These are phyloP conservation scores for Apiospora sp. DNA, from an alignment of 2,329 filamentous ascomycete genomes.

Conservation along the genomic window DNA sequence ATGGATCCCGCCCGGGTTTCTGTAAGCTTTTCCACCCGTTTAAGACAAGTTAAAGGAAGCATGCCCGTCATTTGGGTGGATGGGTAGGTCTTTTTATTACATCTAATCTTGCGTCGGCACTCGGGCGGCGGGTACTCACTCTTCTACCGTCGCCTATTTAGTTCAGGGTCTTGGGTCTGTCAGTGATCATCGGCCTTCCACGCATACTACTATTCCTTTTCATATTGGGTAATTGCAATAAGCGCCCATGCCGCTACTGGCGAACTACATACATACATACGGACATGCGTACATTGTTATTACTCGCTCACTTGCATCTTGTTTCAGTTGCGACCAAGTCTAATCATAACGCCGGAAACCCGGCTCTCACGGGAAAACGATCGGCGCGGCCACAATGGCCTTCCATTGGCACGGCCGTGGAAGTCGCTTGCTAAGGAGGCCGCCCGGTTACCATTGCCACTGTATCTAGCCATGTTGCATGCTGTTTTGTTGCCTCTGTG, in stretches of 20 bases:
- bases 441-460: not conserved
- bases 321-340: not conserved
- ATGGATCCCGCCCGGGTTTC: not conserved
- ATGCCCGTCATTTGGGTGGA: not conserved
- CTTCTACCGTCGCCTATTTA: not conserved
- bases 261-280: not conserved
- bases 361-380: conserved; percentile 14
- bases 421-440: not conserved
- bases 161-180: not conserved
- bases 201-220: not conserved
- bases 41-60: not conserved
- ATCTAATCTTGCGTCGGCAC: conserved; percentile 1
- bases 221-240: not conserved
- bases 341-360: not conserved
- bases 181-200: not conserved
- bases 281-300: too few relatives aligned
- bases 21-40: not conserved
- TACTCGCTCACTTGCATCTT: not conserved
- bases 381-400: not conserved
- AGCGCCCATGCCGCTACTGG: not conserved
- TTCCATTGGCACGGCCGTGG: not conserved
- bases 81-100: not conserved
- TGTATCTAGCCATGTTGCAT: not conserved
- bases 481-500: not conserved
- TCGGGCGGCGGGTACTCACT: not conserved